Base-by-base conservation (phyloP, 768 basidiomycete species). In the Holtermanniella nyarrowii region DNA sequence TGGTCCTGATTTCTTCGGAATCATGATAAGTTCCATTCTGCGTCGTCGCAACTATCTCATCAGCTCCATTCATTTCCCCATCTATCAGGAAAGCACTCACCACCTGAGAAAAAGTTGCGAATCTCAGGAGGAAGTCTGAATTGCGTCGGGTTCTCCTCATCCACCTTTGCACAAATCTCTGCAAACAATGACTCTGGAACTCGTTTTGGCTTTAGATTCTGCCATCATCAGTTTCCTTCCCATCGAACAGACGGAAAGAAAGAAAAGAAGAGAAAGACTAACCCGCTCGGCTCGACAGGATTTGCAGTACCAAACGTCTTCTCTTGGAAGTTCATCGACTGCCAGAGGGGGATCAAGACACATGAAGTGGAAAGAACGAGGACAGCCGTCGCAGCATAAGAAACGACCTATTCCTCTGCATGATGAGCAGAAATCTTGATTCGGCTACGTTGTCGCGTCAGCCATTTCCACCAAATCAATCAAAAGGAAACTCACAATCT, bases 381-480 rank as follows among this genome's bases (percentile, higher is more conserved):
- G 88, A 69, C 95, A 99, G 18, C 91, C 90, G 71, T 97, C 95
- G 72, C 95, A 99, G 70, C 95, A 97, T 18, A 99, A 80, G 55
- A 97, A 78, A 42, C 85, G 80, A 44, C 93, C 93, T 58, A 72
- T 74, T 20, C 73, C 75, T 25, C 65, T 52, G 60, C 76, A 76
- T 0, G 72, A 59, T 4, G 74, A 73, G 55, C 76, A 76, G 46
- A 63, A 74, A 54, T 76, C 76, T 56, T 75, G 65, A 54, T 76
- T 76, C 46, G 71, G 70, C 75, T 76, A 54, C 13, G n/a, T n/a
- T n/a, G n/a, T n/a, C n/a, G n/a, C n/a, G n/a, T n/a, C n/a, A n/a
- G n/a, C n/a, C n/a, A n/a, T n/a, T n/a, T n/a, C n/a, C n/a, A n/a
- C n/a, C n/a, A n/a, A n/a, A n/a, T n/a, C n/a, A n/a, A n/a, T n/a